A percentile compares a stretch with the other conserved stretches of the same genome.
phyloP scores from a whole-genome alignment of 306 rosid species.

The Lathyrus aphaca region DNA sequence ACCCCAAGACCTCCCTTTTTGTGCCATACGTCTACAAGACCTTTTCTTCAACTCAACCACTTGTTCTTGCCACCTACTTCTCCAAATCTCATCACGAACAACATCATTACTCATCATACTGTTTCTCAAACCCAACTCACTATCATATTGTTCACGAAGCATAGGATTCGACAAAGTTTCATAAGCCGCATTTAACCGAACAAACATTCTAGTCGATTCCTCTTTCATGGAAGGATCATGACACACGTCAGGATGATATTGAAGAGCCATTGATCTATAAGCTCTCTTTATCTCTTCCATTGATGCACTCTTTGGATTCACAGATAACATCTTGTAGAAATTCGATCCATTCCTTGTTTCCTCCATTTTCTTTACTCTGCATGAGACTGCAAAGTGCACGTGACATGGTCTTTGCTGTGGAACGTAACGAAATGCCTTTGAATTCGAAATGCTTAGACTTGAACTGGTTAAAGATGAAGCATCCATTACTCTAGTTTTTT shows the following conservation, averaged over 20 bases:
- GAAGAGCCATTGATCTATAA: slow-evolving; percentile 69
- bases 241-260: slow-evolving; percentile 75
- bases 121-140: slow-evolving; percentile 41
- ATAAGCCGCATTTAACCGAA: slow-evolving; percentile 59
- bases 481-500: slow-evolving; percentile 32
- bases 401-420: slow-evolving; percentile 29
- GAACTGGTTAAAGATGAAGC: slow-evolving; percentile 34
- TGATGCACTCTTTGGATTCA: slow-evolving; percentile 52
- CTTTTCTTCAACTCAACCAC: slow-evolving; percentile 57
- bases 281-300: slow-evolving; percentile 65
- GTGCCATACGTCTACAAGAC: slow-evolving; percentile 47
- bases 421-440: slow-evolving; percentile 32
- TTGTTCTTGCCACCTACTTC: slow-evolving; percentile 49
- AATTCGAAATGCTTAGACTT: slow-evolving; percentile 29
- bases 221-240: slow-evolving; percentile 50
- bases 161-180: slow-evolving; percentile 62
- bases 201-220: slow-evolving; percentile 57
- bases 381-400: slow-evolving; percentile 28
- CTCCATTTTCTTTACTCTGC: slow-evolving; percentile 38
- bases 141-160: slow-evolving; percentile 57
- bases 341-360: slow-evolving; percentile 25
- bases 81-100: slow-evolving; percentile 26
- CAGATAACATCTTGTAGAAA: slow-evolving; percentile 55
- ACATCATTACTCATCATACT: background rate
- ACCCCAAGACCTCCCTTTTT: slow-evolving; percentile 47